Base-by-base conservation (phyloP, 768 basidiomycete species). In the Suillus cothurnatus region DNA sequence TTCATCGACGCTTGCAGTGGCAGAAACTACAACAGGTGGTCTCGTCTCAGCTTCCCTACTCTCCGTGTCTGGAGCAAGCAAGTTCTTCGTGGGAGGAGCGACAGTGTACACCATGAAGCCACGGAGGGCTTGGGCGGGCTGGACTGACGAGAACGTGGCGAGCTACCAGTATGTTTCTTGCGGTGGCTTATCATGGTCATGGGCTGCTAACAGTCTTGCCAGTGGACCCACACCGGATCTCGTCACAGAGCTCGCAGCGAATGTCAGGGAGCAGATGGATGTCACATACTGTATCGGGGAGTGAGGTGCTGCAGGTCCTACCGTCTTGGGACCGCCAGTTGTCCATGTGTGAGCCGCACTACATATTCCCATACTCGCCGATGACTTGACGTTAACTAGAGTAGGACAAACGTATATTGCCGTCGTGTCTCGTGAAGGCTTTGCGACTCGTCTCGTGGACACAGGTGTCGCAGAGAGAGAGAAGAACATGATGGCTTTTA, bases 21-120 rank as follows among this genome's bases (percentile, higher is more conserved):
- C 68, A 61, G 70, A 71, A 64, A 71, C 70, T 34, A 62, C 66
- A 17, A 57, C 70, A 31, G 70, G 68, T n/a, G 71, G 71, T n/a
- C 67, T 71, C 28, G 62, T 71, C 45, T 71, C 71, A 41, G 71
- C 68, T 23, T 39, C 67, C 9, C 61, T 71, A 4, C 61, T 71
- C 17, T 69, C 70, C 1, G 62, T 71, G 3, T 43, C 70, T 23
- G 71, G 71, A 17, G 70, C 70, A n/a, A 71, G 70, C 39, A 58
- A 61, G 23, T 71, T 49, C 50, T 71, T 69, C 28, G 45, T 63
- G 8, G 66, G 68, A 39, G 71, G 71, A 31, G 45, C 63, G 47
- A 71, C 70, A 8, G 14, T 71, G 15, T 71, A 71, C 52, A 67
- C 70, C 17, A 56, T 15, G 1, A 64, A 63, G 21, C 58, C 70